Base-by-base conservation (phyloP, 2,329 filamentous ascomycete genomes). In the Penicillium expansum region DNA sequence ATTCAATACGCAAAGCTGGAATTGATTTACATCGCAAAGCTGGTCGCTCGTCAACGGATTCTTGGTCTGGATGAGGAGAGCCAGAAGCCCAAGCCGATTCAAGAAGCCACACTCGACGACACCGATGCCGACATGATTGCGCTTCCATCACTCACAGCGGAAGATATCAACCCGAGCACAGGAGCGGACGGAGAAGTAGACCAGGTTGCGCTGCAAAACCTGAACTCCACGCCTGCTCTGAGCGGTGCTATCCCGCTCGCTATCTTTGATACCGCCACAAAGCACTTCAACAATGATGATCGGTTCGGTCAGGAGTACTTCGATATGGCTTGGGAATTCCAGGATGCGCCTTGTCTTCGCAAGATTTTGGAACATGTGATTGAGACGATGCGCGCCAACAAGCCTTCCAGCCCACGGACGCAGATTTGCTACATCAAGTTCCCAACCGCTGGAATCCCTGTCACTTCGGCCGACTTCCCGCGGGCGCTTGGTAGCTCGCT, bases 171-270 rank as follows among this genome's bases (percentile, higher is more conserved):
- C 53, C 80, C 85, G 5, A 79, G 79, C 32, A 74, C 75, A 18
- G 76, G 78, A 32, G 76, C 80, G n/a, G 82, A 81, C 27, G 79
- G 78, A 62, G 77, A 82, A 69, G 76, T 81, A 53, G 77, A 85
- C 66, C 63, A 79, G 60, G 74, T 78, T 64, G 80, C 81, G 52
- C 77, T 96, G 61, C 80, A 88, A 68, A 86, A 85, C 59, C 76
- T 89, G 16, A 82, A 83, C 37, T 79, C 81, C 56, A 93, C 92
- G 47, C 92, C 93, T 4, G 91, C 91, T 10, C 81, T 97, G 61
- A 90, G 89, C 58, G 94, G 94, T n/a, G 94, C 91, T 16, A 96
- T 99, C 64, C 92, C 94, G 2, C 83, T 92, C 55, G 92, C 93
- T 38, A 90, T 99, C 47, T 97, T 96, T 69, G 91, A 96, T 68